Base-by-base conservation (phyloP, 805 yeast genomes). In the Yamadazyma takamatsuzukensis region DNA sequence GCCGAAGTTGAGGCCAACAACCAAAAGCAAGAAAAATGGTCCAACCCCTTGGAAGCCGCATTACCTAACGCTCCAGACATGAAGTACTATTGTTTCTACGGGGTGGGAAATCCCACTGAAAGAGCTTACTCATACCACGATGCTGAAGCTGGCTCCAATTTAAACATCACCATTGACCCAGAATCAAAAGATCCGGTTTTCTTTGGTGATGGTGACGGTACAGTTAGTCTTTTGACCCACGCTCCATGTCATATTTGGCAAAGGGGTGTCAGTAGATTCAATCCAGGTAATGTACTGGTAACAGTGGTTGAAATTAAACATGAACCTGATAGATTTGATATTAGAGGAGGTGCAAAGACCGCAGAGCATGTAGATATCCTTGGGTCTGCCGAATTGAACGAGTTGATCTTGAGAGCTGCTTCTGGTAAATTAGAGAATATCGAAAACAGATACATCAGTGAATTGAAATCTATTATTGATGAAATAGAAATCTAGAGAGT, bases 281-380 rank as follows among this genome's bases (percentile, higher is more conserved):
- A 93, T 54, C 98, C 98, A 2, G 95, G 84, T 1, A 70, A 72
- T 6, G 59, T 76, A 2, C 49, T 67, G 13, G 94, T 90, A 14
- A 89, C 76, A 15, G 70, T 88, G 30, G 96, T 90, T 10, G 98
- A 93, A 60, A 82, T 93, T 65, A 74, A 76, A 48, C 96, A 93
- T 51, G 94, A 89, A 53, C 98, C 98, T 0, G 95, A 86, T 51
- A 65, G 85, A 44, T 88, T 84, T 49, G 98, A 93, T 61, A 84
- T 93, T 21, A 74, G 98, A 44, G 98, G 98, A 16, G 98, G 98
- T 10, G 94, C 96, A 8, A 84, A 83, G 54, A 90, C 97, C 1
- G 97, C 97, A 1, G 98, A 93, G 49, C 98, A 93, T 57, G 98
- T 93, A 18, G 98, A 93, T 54, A 89, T 93, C 29, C 67, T 93